Base-by-base conservation (phyloP, 2,329 filamentous ascomycete species). In the Cercospora canescens region DNA sequence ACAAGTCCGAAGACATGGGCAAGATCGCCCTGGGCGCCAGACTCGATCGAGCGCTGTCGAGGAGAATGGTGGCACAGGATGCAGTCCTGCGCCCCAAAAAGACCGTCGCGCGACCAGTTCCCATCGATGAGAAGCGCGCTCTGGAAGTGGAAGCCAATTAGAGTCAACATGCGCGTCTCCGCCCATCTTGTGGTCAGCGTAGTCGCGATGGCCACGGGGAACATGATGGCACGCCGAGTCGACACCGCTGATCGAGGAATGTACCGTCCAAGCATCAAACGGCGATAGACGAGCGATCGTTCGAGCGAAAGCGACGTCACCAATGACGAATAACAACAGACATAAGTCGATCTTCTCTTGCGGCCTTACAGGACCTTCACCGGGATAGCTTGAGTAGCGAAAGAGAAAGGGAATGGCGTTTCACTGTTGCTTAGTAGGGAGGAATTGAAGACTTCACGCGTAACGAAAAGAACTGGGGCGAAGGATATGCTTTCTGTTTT, bases 1-100 rank as follows among this genome's bases (percentile, higher is more conserved):
- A 94, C 79, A 96, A 96, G 85, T 88, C 86, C 21, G 91, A 92
- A 74, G 89, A 91, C 77, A 84, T 96, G 79, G 89, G 88, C 82
- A 96, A 96, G 82, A 86, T 96, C 65, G 93, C 93, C 39, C 86
- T 97, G 60, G 91, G 93, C 56, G 93, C 93, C 67, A 97, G 97
- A 82, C 87, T 97, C 45, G 93, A 97, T 78, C 89, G 94, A 67
- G 93, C 94, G 24, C 87, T 97, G 63, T 90, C 90, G 72, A 86
- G 93, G 71, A 88, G 94, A 75, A 95, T 97, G 93, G 90, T 87
- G 30, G 83, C 91, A 72, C 94, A 97, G 80, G 94, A 97, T 75
- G 94, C 94, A 71, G 89, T 92, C 79, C 94, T 95, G 85, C 65
- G 52, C 55, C 61, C 62, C 3, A 75, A 75, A 70, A 72, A 70